phyloP scores from a whole-genome alignment of 345 rosid species.

The Pugionium cornutum region DNA sequence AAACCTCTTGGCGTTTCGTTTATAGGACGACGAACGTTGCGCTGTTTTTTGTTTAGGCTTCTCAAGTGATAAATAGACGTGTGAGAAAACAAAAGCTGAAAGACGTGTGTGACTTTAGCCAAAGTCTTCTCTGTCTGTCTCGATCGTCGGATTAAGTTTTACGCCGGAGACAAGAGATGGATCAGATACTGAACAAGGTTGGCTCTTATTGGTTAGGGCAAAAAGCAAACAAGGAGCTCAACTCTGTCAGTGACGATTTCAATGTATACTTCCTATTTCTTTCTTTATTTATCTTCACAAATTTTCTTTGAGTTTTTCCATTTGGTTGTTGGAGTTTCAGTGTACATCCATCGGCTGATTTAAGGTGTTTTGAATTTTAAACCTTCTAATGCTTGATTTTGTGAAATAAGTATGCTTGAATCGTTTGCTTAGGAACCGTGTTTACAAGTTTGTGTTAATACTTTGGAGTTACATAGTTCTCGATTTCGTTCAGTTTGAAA shows the following conservation, averaged over 20 bases:
- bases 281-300: slow-evolving; percentile 3
- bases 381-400: too few relatives aligned
- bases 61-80: too few relatives aligned
- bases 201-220: slow-evolving; percentile 83
- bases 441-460: neutral
- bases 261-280: slow-evolving; percentile 44
- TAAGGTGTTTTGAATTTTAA: neutral
- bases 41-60: too few relatives aligned
- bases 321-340: neutral
- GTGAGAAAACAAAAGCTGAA: too few relatives aligned
- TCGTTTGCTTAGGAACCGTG: neutral
- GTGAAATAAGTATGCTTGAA: too few relatives aligned
- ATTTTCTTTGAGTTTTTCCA: neutral
- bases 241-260: slow-evolving; percentile 84
- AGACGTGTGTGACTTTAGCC: neutral
- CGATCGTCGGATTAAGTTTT: slow-evolving; percentile 11
- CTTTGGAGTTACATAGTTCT: neutral
- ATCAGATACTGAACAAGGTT: slow-evolving; percentile 84
- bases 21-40: too few relatives aligned
- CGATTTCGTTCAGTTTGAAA: neutral
- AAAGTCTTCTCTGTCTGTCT: slow-evolving; percentile 9
- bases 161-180: slow-evolving; percentile 51
- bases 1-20: too few relatives aligned
- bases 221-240: slow-evolving; percentile 76
- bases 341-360: slow-evolving; percentile 5